These are phyloP conservation scores for Nannochloropsis granulata DNA, from an alignment of 108 stramenopile species.

Conservation along the genomic window DNA sequence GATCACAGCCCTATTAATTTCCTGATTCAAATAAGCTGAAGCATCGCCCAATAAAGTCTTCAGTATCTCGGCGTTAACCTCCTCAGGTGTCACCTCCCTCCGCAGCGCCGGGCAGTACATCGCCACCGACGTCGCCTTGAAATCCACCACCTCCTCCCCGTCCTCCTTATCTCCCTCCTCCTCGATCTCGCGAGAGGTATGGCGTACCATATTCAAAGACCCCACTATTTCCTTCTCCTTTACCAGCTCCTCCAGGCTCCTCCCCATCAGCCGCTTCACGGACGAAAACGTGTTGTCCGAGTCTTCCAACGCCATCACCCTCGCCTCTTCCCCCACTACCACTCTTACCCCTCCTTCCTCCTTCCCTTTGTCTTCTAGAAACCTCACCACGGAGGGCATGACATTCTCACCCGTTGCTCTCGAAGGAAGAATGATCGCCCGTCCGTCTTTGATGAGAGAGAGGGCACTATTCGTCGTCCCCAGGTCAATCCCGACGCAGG, in stretches of 20 bases:
- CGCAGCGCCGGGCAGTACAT: neutral
- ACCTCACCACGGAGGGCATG: constrained; percentile 52
- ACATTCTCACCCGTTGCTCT: constrained; percentile 33
- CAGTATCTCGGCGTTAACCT: constrained; percentile 56
- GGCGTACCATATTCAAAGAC: constrained; percentile 1
- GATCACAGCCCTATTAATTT: constrained; percentile 52
- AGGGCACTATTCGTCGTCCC: constrained; percentile 79
- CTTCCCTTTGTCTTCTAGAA: neutral
- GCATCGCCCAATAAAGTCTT: constrained; percentile 44
- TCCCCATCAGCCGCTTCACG: constrained; percentile 33
- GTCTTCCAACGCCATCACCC: neutral
- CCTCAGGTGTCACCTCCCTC: constrained; percentile 43
- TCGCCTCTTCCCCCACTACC: constrained; percentile 16
- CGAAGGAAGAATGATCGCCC: constrained; percentile 33
- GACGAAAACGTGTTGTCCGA: constrained; percentile 23
- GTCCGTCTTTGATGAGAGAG: constrained; percentile 49
- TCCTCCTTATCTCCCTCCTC: neutral
- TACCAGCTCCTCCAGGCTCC: constrained; percentile 16
- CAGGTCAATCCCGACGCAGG: constrained; percentile 66
- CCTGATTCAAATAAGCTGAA: neutral
- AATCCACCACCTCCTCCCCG: neutral
- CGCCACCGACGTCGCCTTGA: neutral
- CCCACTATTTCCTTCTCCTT: constrained; percentile 11
- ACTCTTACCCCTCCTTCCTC: constrained; percentile 1
- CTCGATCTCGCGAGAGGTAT: neutral